phyloP scores from a whole-genome alignment of 2,329 filamentous ascomycete genomes.

The Aspergillus japonicus region DNA sequence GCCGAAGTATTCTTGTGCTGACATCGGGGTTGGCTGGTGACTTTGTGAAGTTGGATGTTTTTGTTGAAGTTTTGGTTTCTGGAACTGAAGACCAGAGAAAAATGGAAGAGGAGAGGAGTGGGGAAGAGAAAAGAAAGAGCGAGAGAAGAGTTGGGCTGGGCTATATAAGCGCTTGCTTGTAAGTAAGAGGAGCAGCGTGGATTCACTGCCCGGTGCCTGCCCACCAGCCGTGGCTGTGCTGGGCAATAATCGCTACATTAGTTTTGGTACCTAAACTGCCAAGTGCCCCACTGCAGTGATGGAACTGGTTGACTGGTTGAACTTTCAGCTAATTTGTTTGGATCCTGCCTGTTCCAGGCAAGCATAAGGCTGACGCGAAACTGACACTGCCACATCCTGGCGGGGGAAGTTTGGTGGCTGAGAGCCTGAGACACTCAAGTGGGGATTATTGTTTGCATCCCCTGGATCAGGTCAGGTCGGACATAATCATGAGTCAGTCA shows the following conservation, averaged over 20 bases:
- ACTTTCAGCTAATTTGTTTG: neutral
- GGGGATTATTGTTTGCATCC: neutral
- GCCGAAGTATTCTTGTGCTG: slow-evolving; percentile 7
- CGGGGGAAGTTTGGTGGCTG: neutral
- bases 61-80: no score
- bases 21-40: neutral
- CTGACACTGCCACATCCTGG: neutral
- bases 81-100: no score
- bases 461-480: no score
- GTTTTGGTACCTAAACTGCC: neutral
- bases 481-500: no score
- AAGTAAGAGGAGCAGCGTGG: no score
- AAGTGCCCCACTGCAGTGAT: no score
- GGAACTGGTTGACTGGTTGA: no score
- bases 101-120: neutral
- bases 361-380: neutral
- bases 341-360: neutral
- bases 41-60: no score
- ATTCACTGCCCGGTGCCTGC: neutral
- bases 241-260: neutral
- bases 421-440: neutral
- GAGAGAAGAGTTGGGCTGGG: no score
- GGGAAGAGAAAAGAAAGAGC: neutral
- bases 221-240: neutral
- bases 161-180: no score